Conservation (phyloP, 2,329 filamentous ascomycete genomes). For the Penicillium corylophilum region DNA sequence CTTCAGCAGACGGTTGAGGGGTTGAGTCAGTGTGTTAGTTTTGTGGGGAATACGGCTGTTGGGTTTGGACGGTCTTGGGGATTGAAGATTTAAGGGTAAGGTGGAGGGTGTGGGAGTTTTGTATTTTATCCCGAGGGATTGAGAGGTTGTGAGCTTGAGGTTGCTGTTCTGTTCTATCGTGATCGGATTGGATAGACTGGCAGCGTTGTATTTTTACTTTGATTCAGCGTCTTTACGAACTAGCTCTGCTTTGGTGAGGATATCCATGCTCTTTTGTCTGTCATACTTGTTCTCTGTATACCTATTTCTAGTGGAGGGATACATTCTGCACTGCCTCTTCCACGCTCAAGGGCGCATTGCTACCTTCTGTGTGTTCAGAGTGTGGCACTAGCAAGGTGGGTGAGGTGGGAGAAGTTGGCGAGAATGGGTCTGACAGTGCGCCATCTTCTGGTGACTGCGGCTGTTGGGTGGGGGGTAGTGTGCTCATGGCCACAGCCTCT, state of each 20-base stretch:
- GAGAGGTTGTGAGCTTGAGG: no score
- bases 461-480: background rate
- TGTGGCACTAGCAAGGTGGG: conserved; percentile 19
- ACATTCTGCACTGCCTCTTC: conserved; percentile 38
- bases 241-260: background rate
- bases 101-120: background rate
- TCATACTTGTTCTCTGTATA: background rate
- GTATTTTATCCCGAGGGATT: background rate
- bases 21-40: conserved; percentile 75
- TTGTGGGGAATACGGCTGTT: conserved; percentile 71
- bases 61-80: conserved; percentile 89
- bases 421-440: conserved; percentile 18
- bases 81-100: conserved; percentile 64
- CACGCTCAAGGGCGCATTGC: conserved; percentile 26
- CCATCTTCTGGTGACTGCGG: background rate
- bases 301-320: conserved; percentile 19
- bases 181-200: background rate
- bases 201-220: background rate
- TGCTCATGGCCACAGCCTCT: conserved; percentile 8
- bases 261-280: background rate
- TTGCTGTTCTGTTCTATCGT: background rate
- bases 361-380: conserved; percentile 1
- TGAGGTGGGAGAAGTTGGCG: conserved; percentile 22
- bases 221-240: conserved; percentile 1
- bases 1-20: conserved; percentile 63